Base-by-base conservation (phyloP, 257 asterid genomes). In the Coffea canephora region DNA sequence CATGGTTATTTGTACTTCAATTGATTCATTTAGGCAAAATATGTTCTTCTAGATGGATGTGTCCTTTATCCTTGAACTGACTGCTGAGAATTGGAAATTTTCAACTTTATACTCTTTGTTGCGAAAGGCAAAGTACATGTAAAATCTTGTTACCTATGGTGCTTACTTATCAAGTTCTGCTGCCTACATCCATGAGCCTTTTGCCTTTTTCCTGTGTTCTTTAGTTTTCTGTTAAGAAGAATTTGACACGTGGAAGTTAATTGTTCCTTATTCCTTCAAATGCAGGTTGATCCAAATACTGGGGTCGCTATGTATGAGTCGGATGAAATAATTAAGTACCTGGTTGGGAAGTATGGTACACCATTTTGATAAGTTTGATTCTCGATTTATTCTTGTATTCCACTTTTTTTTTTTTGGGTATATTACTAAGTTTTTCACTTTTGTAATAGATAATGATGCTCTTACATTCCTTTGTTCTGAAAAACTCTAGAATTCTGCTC, bases 251-350 rank as follows among this genome's bases (percentile, higher is more conserved):
- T 79, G 65, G 36, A 79, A 10, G 41, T 15, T 54, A 65, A 69
- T 39, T 52, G 71, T 61, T 39, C 67, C 80, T 77, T 71, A 62
- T 67, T 23, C 77, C 78, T 57, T 81, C 74, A 34, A 57, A 75
- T 87, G 85, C 89, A 93, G 99, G 98, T 93, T 84, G 99, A 95
- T 85, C 99, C 98, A 76, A 95, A 95, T 87, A 90, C 98, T 55
- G 99, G 98, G 78, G 92, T 90, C 78, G 84, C 97, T 49, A 93
- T 91, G 98, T 93, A 93, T 65, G 99, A 95, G 86, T 95, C 99
- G 66, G 99, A 93, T 87, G 97, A 87, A 52, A 95, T 95, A 81
- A 93, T 95, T 41, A 93, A 87, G 85, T 95, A 95, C 87, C 87
- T 95, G 87, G 97, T 86, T 65, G 89, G 86, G 74, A 93, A 93